These are phyloP conservation scores for Suillus weaverae DNA, from an alignment of 768 basidiomycete genomes.

Conservation along the genomic window DNA sequence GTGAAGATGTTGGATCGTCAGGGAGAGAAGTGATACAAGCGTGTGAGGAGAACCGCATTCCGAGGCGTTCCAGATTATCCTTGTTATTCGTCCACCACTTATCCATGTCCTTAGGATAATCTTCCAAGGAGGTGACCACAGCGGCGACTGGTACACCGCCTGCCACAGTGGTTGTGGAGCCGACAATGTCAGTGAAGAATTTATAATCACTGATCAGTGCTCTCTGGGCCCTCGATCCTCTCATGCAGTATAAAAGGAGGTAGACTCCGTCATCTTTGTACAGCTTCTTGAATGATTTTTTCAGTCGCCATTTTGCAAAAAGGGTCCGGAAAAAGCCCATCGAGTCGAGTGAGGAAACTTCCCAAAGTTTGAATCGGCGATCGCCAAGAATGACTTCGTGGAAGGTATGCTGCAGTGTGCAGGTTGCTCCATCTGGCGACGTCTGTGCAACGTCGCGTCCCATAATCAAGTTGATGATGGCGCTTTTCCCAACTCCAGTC, in stretches of 20 bases:
- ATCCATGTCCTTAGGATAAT: conserved; percentile 32
- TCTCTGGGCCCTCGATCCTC: conserved; percentile 28
- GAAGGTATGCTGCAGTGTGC: conserved; percentile 34
- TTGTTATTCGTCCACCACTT: conserved; percentile 41
- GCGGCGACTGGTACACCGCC: conserved; percentile 32
- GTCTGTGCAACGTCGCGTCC: conserved; percentile 29
- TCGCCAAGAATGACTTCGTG: conserved; percentile 24
- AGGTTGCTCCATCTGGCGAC: conserved; percentile 33
- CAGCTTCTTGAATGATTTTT: conserved; percentile 25
- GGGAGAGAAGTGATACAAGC: conserved; percentile 42
- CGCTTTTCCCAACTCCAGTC: conserved; percentile 44
- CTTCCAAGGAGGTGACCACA: conserved; percentile 36
- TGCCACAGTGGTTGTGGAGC: conserved; percentile 29
- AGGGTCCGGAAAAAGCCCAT: conserved; percentile 22
- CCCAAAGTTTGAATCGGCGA: conserved; percentile 27
- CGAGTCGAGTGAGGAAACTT: conserved; percentile 33
- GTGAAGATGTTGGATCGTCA: not conserved
- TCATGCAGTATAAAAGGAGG: conserved; percentile 35
- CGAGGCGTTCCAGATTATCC: conserved; percentile 27
- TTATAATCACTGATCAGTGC: conserved; percentile 30
- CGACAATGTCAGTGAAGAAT: conserved; percentile 29
- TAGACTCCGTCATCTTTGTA: conserved; percentile 33
- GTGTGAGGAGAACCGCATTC: conserved; percentile 39
- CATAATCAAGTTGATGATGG: conserved; percentile 43
- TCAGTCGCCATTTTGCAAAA: conserved; percentile 23